These are phyloP conservation scores for Pseudoscleropodium purum DNA, from an alignment of 225 moss, liverwort and hornwort species.

Conservation along the genomic window DNA sequence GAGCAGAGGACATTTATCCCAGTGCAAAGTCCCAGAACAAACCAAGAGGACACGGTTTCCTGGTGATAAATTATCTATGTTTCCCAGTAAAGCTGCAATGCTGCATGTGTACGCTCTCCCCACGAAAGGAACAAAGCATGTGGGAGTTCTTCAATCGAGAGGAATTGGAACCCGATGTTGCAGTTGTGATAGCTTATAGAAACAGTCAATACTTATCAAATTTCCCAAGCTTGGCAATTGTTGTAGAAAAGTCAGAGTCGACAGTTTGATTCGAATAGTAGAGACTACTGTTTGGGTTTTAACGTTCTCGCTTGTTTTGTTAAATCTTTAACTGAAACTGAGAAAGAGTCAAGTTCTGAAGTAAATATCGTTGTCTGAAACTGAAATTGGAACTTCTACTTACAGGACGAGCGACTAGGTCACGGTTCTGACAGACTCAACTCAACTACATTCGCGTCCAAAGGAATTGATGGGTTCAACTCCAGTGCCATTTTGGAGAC, in stretches of 20 bases:
- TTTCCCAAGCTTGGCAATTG: not conserved
- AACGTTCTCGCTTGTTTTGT: not conserved
- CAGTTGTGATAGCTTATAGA: not conserved
- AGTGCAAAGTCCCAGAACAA: not conserved
- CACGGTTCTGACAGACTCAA: not conserved
- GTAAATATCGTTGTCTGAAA: not conserved
- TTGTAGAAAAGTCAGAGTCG: not conserved
- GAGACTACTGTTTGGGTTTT: not conserved
- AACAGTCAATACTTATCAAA: not conserved
- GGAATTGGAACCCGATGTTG: not conserved
- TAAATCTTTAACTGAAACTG: not conserved
- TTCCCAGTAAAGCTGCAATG: not conserved
- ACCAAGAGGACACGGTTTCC: not conserved
- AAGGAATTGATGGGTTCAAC: not conserved
- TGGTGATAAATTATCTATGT: not conserved
- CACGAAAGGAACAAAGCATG: not conserved
- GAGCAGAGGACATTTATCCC: not conserved
- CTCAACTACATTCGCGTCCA: not conserved
- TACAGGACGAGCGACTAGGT: not conserved
- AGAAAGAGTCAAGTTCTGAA: not conserved
- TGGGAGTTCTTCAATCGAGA: not conserved
- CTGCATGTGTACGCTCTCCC: not conserved
- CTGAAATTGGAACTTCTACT: not conserved
- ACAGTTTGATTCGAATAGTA: not conserved
- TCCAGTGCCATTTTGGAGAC: not conserved